Base-by-base conservation (phyloP, 108 stramenopile genomes). In the Conticribra weissflogii region DNA sequence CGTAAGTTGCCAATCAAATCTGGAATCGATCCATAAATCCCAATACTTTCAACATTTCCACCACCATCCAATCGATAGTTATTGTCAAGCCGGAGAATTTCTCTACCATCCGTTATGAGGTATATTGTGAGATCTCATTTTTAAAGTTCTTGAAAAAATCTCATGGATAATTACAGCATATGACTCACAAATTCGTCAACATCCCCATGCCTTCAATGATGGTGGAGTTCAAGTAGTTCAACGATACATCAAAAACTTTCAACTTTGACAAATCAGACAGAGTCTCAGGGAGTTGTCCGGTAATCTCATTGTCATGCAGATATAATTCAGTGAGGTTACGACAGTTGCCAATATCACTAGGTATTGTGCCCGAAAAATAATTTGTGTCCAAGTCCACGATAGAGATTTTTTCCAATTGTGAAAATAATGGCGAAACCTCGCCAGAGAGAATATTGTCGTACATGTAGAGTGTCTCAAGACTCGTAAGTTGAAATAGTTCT, bases 151-250 rank as follows among this genome's bases (percentile, higher is more conserved):
- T 41, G 36, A 12, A 41, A 41, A 12, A 41, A 12, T 12, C 5
- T 5, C 36, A 41, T 5, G 5, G 36, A 41, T 41, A 9, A 41
- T 41, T 41, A 5, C 5, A 41, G 36, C n/a, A n/a, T 41, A 9
- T 41, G 36, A 41, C 36, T 41, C 12, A 41, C 47, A 78, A 51
- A 14, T 78, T 66, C 4, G 63, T 21, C 0, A 78, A 64, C 17
- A 27, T 49, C 2, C 77, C 77, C 9, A 78, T 60, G 12, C 51
- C 63, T 19, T 51, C 30, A 2, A 47, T 58, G 17, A 78, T 60
- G 15, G 63, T 71, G 14, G 77, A 66, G 51, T 78, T 78, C 44
- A 78, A 63, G 32, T 59, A 50, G 41, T 77, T 77, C 54, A 50
- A 24, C 1, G 76, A 77, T 17, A 64, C 45, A 49, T 77, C 76